Conservation (phyloP, 2,329 filamentous ascomycete genomes). For the Alternaria sp. region DNA sequence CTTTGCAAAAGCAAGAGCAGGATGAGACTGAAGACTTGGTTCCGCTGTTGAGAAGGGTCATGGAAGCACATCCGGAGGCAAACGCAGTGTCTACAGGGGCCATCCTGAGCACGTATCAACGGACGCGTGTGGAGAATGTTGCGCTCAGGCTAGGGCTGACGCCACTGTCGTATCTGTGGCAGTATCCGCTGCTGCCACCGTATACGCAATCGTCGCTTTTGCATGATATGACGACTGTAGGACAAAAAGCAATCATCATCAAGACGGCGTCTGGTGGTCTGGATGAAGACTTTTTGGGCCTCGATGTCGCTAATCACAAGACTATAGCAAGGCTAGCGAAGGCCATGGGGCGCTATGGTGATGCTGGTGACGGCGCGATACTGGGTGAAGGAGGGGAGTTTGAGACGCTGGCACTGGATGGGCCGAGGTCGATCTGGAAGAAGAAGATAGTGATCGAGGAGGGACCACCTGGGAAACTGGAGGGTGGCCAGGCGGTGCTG, state of each 20-base stretch:
- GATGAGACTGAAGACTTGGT: slow-evolving; percentile 93
- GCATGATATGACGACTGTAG: slow-evolving; percentile 78
- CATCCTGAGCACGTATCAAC: slow-evolving; percentile 93
- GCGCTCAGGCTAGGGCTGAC: slow-evolving; percentile 81
- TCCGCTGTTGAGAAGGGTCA: slow-evolving; percentile 72
- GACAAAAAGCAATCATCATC: slow-evolving; percentile 87
- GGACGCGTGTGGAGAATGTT: slow-evolving; percentile 92
- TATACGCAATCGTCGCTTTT: slow-evolving; percentile 64
- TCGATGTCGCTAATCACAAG: slow-evolving; percentile 69
- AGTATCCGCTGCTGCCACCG: slow-evolving; percentile 77
- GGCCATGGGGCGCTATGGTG: slow-evolving; percentile 71
- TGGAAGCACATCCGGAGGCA: slow-evolving; percentile 73
- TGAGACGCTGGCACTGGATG: slow-evolving; percentile 87
- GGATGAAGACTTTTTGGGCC: slow-evolving; percentile 80
- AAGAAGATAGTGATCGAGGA: slow-evolving; percentile 69
- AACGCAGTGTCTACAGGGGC: slow-evolving; percentile 91
- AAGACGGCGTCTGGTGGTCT: slow-evolving; percentile 93
- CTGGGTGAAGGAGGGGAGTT: slow-evolving; percentile 96
- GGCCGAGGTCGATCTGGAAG: slow-evolving; percentile 75
- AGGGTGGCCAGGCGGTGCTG: slow-evolving; percentile 79
- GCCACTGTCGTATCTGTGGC: slow-evolving; percentile 90
- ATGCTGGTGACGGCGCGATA: slow-evolving; percentile 69
- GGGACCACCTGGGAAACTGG: slow-evolving; percentile 64
- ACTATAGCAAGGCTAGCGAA: slow-evolving; percentile 58
- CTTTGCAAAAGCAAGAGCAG: slow-evolving; percentile 23